Percentiles rank a stretch among this genome's conserved stretches.
phyloP scores from a whole-genome alignment of 805 yeast genomes.

The Zygosaccharomyces lentus region DNA sequence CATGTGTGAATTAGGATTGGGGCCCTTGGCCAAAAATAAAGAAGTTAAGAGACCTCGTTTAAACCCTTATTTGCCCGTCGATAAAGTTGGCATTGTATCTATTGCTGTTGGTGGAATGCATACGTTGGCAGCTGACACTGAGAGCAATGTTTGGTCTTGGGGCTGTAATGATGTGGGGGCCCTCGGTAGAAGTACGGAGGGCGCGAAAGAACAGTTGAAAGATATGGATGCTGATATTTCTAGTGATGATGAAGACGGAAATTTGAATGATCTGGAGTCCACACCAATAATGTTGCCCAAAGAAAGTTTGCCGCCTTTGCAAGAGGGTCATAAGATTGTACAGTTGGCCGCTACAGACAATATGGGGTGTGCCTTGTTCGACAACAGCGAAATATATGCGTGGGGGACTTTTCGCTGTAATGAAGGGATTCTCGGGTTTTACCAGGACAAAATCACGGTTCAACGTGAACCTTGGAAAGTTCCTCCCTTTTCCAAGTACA shows the following conservation, averaged over 20 bases:
- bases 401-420: slow-evolving; percentile 97
- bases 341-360: slow-evolving; percentile 92
- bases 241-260: slow-evolving; percentile 73
- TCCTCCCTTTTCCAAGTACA: slow-evolving; percentile 42
- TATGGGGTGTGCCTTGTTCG: slow-evolving; percentile 72
- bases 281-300: slow-evolving; percentile 68
- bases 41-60: slow-evolving; percentile 95
- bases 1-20: slow-evolving; percentile 97
- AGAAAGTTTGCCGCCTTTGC: slow-evolving; percentile 60
- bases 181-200: slow-evolving; percentile 79
- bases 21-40: slow-evolving; percentile 85
- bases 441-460: slow-evolving; percentile 54
- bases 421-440: slow-evolving; percentile 82
- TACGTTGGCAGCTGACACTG: slow-evolving; percentile 70
- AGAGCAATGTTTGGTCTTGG: slow-evolving; percentile 94
- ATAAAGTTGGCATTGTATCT: slow-evolving; percentile 69
- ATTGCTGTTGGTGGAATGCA: slow-evolving; percentile 97
- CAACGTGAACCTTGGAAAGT: slow-evolving; percentile 70
- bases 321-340: slow-evolving; percentile 50
- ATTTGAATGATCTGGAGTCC: slow-evolving; percentile 81
- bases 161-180: slow-evolving; percentile 93
- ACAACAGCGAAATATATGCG: slow-evolving; percentile 84
- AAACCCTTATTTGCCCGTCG: slow-evolving; percentile 66
- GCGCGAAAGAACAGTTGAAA: slow-evolving; percentile 57
- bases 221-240: slow-evolving; percentile 58